Conservation (phyloP, 768 basidiomycete genomes). For the Wakefieldia striispora region DNA sequence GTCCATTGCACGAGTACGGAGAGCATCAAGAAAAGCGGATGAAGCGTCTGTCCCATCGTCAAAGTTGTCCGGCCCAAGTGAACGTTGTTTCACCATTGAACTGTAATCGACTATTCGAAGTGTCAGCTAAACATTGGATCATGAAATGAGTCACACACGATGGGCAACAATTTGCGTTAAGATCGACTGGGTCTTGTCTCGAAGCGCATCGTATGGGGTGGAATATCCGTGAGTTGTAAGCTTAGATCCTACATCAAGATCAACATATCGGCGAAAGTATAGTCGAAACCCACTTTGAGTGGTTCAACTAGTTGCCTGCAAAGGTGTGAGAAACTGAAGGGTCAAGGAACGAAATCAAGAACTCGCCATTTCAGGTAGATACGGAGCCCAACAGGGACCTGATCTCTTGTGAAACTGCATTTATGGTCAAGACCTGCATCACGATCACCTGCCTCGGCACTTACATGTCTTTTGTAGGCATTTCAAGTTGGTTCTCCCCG, state of each 20-base stretch:
- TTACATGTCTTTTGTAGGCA: slow-evolving; percentile 86
- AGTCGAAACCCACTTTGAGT: slow-evolving; percentile 36
- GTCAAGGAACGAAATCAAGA: slow-evolving; percentile 7
- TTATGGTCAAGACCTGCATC: background rate
- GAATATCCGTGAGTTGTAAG: slow-evolving; percentile 82
- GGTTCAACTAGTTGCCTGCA: slow-evolving; percentile 51
- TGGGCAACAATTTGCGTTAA: slow-evolving; percentile 85
- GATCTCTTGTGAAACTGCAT: slow-evolving; percentile 75
- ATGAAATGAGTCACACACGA: slow-evolving; percentile 40
- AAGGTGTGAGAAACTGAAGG: background rate
- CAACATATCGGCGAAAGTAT: slow-evolving; percentile 28
- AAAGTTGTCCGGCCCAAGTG: slow-evolving; percentile 71
- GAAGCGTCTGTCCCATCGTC: no score
- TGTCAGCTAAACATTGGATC: background rate
- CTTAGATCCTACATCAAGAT: slow-evolving; percentile 43
- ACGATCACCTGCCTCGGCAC: slow-evolving; percentile 21
- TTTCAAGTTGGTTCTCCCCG: slow-evolving; percentile 81
- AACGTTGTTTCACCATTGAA: slow-evolving; percentile 75
- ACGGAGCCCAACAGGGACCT: slow-evolving; percentile 81
- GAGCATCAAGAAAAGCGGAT: slow-evolving; percentile 79
- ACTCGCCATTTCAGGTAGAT: slow-evolving; percentile 78
- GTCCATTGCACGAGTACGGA: slow-evolving; percentile 85
- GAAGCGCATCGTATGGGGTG: slow-evolving; percentile 75
- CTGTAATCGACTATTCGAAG: slow-evolving; percentile 46
- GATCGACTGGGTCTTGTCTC: slow-evolving; percentile 85